phyloP scores from a whole-genome alignment of 371 early-diverging fungal genomes.

The Fennellomyces sp. region DNA sequence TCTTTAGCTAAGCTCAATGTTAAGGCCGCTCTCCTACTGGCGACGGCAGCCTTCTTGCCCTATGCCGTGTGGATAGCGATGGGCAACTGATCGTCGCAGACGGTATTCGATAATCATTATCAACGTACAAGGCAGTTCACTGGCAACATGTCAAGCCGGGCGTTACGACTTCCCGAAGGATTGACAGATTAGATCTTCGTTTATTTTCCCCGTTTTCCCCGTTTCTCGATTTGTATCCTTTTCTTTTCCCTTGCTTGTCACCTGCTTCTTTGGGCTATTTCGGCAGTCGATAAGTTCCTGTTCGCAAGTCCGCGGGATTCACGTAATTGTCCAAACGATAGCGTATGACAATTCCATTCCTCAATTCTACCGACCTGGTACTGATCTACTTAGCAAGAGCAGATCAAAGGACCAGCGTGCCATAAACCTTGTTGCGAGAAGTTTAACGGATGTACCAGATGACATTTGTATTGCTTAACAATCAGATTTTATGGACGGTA shows the following conservation, averaged over 20 bases:
- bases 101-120: slow-evolving; percentile 10
- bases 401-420: not conserved
- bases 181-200: not conserved
- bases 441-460: not conserved
- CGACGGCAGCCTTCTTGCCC: slow-evolving; percentile 1
- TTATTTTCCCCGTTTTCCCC: not conserved
- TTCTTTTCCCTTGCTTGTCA: not conserved
- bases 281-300: not conserved
- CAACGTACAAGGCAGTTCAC: not conserved
- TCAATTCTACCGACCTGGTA: not conserved
- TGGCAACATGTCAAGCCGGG: not conserved
- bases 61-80: not conserved
- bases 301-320: slow-evolving; percentile 1
- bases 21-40: slow-evolving; percentile 8
- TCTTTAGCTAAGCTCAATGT: no score
- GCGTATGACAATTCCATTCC: not conserved
- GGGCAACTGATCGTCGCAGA: slow-evolving; percentile 15
- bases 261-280: not conserved
- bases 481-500: not conserved
- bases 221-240: not conserved
- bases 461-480: not conserved
- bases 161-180: not conserved
- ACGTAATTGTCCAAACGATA: not conserved
- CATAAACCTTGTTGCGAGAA: not conserved
- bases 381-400: not conserved